Percentiles rank a stretch among this genome's conserved stretches.
Conservation (phyloP, 1,284 basidiomycete species). For the Entoloma clypeatum region DNA sequence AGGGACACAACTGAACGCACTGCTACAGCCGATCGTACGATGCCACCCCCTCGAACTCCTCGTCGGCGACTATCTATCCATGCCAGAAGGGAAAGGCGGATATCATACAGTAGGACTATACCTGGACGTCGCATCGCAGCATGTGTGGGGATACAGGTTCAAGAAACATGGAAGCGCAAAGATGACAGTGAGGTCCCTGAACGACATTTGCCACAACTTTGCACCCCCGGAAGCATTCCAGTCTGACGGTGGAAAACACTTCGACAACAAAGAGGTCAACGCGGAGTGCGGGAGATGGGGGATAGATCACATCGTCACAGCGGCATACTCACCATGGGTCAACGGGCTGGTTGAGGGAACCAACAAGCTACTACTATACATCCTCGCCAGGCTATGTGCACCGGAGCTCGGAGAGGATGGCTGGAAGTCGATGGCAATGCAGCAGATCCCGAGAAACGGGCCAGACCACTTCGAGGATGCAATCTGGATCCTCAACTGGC, state of each 20-base stretch:
- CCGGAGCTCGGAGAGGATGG: too few species aligned
- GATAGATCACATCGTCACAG: too few species aligned
- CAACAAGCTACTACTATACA: too few species aligned
- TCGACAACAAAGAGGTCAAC: conserved; percentile 30
- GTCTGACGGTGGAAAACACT: conserved; percentile 36
- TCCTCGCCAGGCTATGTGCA: too few species aligned
- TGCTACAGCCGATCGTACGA: conserved; percentile 33
- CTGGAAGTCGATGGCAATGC: conserved; percentile 4
- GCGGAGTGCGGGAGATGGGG: conserved; percentile 19
- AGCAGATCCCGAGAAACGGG: conserved; percentile 23
- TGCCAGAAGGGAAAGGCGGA: conserved; percentile 30
- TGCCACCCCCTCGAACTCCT: conserved; percentile 34
- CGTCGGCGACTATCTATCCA: too few species aligned
- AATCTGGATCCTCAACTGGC: conserved; percentile 25
- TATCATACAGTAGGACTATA: conserved; percentile 26
- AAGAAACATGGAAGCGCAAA: conserved; percentile 25
- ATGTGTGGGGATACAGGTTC: conserved; percentile 26
- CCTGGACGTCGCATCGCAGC: conserved; percentile 26
- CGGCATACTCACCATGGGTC: too few species aligned
- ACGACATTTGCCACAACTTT: conserved; percentile 24
- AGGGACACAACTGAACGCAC: conserved; percentile 23
- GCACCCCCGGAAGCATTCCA: conserved; percentile 39
- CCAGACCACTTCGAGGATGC: conserved; percentile 27
- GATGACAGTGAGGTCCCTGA: conserved; percentile 24
- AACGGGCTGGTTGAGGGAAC: too few species aligned